Percentiles rank a stretch among this genome's conserved stretches.
Conservation (phyloP, 257 asterid species). For the Primulina eburnea region DNA sequence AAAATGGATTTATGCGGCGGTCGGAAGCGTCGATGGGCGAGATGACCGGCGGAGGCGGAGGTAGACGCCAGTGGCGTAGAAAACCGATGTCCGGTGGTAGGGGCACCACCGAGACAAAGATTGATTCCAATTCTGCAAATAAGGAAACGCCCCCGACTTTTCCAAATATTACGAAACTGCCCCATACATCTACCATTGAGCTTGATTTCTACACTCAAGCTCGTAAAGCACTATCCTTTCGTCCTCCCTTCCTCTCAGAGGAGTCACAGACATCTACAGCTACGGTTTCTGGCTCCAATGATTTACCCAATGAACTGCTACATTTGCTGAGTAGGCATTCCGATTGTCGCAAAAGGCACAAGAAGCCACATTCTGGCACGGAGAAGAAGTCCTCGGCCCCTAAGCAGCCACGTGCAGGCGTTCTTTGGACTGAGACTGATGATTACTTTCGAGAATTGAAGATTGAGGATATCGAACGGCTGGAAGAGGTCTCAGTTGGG, state of each 20-base stretch:
- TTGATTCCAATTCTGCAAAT: conserved; percentile 41
- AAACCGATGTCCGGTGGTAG: conserved; percentile 58
- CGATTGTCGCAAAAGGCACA: conserved; percentile 71
- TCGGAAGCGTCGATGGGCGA: conserved; percentile 42
- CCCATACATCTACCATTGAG: conserved; percentile 39
- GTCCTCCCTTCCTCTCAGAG: conserved; percentile 70
- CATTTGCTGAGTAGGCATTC: conserved; percentile 58
- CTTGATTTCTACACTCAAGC: conserved; percentile 72
- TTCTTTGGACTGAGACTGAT: conserved; percentile 70
- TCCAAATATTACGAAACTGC: conserved; percentile 41
- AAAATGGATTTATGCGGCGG: conserved; percentile 57
- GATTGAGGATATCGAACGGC: conserved; percentile 62
- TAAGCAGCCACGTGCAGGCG: conserved; percentile 43
- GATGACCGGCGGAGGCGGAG: conserved; percentile 63
- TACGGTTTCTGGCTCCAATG: conserved; percentile 32
- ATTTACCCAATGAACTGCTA: conserved; percentile 63
- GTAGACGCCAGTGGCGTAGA: conserved; percentile 64
- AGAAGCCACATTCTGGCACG: conserved; percentile 59
- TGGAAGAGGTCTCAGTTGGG: conserved; percentile 38
- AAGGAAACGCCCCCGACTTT: conserved; percentile 56
- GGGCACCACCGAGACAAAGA: conserved; percentile 44
- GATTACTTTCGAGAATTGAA: conserved; percentile 74
- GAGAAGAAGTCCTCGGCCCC: conserved; percentile 58
- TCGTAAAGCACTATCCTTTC: conserved; percentile 62
- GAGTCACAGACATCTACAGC: conserved; percentile 44